Conservation (phyloP, 1,284 basidiomycete species). For the Leccinum pachyderme region DNA sequence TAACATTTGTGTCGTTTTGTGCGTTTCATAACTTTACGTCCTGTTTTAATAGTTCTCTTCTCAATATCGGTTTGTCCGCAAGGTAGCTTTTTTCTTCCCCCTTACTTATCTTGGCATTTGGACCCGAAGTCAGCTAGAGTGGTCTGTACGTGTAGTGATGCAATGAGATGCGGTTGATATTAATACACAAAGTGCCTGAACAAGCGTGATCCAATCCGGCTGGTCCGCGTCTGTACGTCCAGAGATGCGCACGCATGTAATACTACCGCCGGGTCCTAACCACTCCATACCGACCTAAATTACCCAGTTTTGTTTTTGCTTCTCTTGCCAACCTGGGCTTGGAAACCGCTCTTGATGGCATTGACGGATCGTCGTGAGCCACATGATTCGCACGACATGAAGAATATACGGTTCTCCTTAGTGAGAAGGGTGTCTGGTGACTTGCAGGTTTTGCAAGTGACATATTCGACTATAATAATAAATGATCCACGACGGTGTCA, state of each 20-base stretch:
- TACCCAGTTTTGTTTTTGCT: constrained; percentile 54
- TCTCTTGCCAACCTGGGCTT: constrained; percentile 91
- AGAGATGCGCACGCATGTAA: background rate
- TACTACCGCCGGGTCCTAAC: background rate
- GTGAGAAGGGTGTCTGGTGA: constrained; percentile 95
- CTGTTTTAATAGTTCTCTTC: constrained; percentile 15
- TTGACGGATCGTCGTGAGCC: constrained; percentile 91
- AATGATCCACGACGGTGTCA: background rate
- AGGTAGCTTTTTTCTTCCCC: background rate
- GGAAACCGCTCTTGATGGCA: constrained; percentile 98
- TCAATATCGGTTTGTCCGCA: constrained; percentile 15
- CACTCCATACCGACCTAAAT: background rate
- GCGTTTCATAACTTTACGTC: constrained; percentile 12
- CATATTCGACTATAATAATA: constrained; percentile 82
- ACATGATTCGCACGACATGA: constrained; percentile 96
- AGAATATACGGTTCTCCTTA: constrained; percentile 99
- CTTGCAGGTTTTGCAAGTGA: constrained; percentile 99
- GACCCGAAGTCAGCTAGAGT: background rate
- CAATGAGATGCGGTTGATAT: constrained; percentile 15
- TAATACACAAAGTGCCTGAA: constrained; percentile 7
- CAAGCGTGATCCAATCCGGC: constrained; percentile 1
- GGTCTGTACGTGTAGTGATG: constrained; percentile 22
- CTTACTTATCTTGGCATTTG: constrained; percentile 11
- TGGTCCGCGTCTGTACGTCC: constrained; percentile 5
- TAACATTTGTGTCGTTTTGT: constrained; percentile 7